Evolutionary conservation across 2,329 filamentous ascomycete species (phyloP).

Genomic region (Sclerotinia subarctica): DNA sequence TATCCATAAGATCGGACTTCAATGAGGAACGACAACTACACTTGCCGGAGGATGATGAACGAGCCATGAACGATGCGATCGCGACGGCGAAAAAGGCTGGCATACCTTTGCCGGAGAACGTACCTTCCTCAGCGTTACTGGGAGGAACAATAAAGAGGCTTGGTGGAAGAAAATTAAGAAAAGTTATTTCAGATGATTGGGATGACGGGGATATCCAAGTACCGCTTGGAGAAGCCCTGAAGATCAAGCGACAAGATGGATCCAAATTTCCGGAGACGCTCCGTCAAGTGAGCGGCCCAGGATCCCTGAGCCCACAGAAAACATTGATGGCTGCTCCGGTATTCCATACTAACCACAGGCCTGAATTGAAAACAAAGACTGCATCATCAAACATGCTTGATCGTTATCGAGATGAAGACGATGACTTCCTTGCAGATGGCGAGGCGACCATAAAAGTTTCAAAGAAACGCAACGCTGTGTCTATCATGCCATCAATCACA

Average conservation of each 20-base stretch:
- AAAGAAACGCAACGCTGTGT: slow-evolving; percentile 54
- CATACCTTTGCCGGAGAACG: slow-evolving; percentile 83
- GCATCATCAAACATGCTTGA: slow-evolving; percentile 52
- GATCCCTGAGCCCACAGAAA: slow-evolving; percentile 54
- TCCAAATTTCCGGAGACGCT: slow-evolving; percentile 64
- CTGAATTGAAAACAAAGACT: slow-evolving; percentile 31
- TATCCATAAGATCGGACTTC: slow-evolving; percentile 22
- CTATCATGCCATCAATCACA: slow-evolving; percentile 52
- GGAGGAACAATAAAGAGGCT: slow-evolving; percentile 92
- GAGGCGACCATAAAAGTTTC: slow-evolving; percentile 65
- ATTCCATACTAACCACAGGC: slow-evolving; percentile 33
- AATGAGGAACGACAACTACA: slow-evolving; percentile 81
- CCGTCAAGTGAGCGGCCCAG: slow-evolving; percentile 53
- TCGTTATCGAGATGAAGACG: slow-evolving; percentile 60
- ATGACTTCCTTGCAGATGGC: slow-evolving; percentile 62
- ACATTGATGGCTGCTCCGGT: slow-evolving; percentile 39
- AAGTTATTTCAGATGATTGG: slow-evolving; percentile 74
- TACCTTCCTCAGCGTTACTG: slow-evolving; percentile 83
- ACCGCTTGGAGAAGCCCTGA: slow-evolving; percentile 56
- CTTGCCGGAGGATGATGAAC: slow-evolving; percentile 79
- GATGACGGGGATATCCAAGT: slow-evolving; percentile 75
- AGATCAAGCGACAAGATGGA: slow-evolving; percentile 61
- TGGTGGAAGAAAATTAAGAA: slow-evolving; percentile 69
- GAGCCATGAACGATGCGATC: slow-evolving; percentile 80
- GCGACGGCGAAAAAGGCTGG: slow-evolving; percentile 82